Conservation (phyloP, 139 green algal genomes). For the Pleodorina starrii region DNA sequence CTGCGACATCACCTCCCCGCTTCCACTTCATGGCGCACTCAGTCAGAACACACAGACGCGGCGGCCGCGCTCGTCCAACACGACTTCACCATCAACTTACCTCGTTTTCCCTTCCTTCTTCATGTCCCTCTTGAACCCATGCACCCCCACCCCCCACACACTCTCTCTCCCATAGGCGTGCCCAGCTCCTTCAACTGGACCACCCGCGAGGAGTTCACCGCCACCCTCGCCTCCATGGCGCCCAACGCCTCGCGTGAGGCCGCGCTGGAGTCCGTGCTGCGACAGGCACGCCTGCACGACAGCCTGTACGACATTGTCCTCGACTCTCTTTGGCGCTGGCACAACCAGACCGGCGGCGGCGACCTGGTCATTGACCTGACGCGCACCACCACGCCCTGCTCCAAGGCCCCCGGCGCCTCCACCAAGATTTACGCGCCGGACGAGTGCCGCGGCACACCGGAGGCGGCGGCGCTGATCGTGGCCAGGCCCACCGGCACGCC, state of each 20-base stretch:
- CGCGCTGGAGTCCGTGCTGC: neutral
- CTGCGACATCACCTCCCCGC: no score
- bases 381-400: neutral
- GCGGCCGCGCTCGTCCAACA: no score
- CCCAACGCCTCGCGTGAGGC: constrained; percentile 25
- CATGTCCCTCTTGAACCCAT: no score
- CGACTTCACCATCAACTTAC: no score
- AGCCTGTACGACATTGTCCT: constrained; percentile 11
- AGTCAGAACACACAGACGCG: no score
- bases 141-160: no score
- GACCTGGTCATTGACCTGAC: constrained; percentile 18
- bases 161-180: no score
- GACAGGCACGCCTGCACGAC: neutral
- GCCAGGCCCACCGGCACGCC: neutral
- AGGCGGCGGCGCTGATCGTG: neutral
- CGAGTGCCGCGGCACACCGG: neutral
- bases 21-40: no score
- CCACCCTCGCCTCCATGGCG: no score
- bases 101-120: no score
- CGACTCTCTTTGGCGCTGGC: constrained; percentile 41
- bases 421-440: neutral
- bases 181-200: no score
- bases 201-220: no score
- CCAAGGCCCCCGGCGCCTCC: neutral
- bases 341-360: constrained; percentile 15